Evolutionary conservation across 2,329 filamentous ascomycete genomes (phyloP), one percentile per base, ranked within the genome.

Genomic region (Celoporthe dispersa): DNA sequence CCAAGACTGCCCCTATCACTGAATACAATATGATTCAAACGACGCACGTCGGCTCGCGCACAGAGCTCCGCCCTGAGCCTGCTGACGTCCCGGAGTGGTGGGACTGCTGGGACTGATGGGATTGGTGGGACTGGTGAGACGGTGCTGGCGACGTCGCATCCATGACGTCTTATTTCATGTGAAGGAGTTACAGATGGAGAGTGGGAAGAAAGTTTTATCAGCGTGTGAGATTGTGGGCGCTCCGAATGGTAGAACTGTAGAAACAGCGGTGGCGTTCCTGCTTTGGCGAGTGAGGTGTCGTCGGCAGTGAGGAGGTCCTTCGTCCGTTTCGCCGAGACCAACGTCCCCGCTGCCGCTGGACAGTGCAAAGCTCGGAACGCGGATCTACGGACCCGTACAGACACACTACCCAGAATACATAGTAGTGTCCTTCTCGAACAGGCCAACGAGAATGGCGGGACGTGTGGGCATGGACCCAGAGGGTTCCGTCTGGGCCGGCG

Each of bases 21-120:
- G 22, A 12, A 35, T 16, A 39, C 33, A 3, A 39, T 28, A 12
- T 57, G 6, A 2, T 12, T 28, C 16, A 60, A 16, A 37, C 14
- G 8, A 63, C 60, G 8, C 14, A 63, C 60, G 60, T 63, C 39
- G 60, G 60, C 37, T 63, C 60, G 6, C 60, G 60, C n/a, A 41
- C 12, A 19, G 60, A 63, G 14, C 35, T 63, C 60, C 25, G 25
- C 35, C 60, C 60, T 37, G 60, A 63, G n/a, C 60, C 60, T 37
- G 16, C 39, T 41, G 60, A 63, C 25, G 19, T 63, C 14, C 60
- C 35, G 12, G 60, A 63, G 9, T 28, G 60, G 6, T 63, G 60
- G 11, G 60, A 63, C 37, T 31, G 12, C 14, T 57, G 53, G 28
- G 53, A 57, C 4, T 57, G 53, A 16, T 57, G 53, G 53, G 53